phyloP scores from a whole-genome alignment of 805 yeast species.

The Wickerhamomyces kurtzmanii region DNA sequence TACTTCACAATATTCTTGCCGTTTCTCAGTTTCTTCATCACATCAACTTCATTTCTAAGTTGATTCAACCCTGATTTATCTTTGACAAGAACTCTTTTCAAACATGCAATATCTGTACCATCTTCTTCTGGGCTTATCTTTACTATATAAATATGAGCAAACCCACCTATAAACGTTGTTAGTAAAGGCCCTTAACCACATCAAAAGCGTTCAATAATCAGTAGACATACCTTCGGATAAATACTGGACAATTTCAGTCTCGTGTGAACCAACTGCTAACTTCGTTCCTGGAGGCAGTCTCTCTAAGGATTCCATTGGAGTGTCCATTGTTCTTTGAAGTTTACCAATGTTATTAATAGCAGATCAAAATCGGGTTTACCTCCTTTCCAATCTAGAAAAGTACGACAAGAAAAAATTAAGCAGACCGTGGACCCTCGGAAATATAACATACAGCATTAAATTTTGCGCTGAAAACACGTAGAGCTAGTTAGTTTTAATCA shows the following conservation, averaged over 20 bases:
- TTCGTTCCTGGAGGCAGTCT: slow-evolving; percentile 35
- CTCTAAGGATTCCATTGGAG: too few relatives aligned
- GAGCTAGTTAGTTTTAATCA: too few relatives aligned
- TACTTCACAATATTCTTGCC: slow-evolving; percentile 56
- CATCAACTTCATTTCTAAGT: slow-evolving; percentile 68
- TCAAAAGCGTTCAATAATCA: not conserved
- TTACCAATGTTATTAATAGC: too few relatives aligned
- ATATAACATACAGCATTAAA: too few relatives aligned
- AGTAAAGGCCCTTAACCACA: slow-evolving; percentile 1
- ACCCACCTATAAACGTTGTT: slow-evolving; percentile 39
- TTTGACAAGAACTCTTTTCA: slow-evolving; percentile 67
- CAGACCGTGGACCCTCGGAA: too few relatives aligned
- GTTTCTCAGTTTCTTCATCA: slow-evolving; percentile 53
- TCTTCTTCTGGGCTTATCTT: slow-evolving; percentile 37
- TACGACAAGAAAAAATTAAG: too few relatives aligned
- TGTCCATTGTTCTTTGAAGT: too few relatives aligned
- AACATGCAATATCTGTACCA: slow-evolving; percentile 45
- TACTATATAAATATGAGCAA: slow-evolving; percentile 71
- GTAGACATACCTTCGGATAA: slow-evolving; percentile 45
- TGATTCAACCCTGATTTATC: slow-evolving; percentile 59
- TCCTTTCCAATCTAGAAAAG: too few relatives aligned
- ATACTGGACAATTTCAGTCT: slow-evolving; percentile 42
- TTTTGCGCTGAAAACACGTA: too few relatives aligned
- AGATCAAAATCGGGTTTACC: too few relatives aligned
- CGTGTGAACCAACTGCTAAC: slow-evolving; percentile 55